Conservation (phyloP, 371 early-diverging fungal genomes). For the Encephalitozoon hellem region DNA sequence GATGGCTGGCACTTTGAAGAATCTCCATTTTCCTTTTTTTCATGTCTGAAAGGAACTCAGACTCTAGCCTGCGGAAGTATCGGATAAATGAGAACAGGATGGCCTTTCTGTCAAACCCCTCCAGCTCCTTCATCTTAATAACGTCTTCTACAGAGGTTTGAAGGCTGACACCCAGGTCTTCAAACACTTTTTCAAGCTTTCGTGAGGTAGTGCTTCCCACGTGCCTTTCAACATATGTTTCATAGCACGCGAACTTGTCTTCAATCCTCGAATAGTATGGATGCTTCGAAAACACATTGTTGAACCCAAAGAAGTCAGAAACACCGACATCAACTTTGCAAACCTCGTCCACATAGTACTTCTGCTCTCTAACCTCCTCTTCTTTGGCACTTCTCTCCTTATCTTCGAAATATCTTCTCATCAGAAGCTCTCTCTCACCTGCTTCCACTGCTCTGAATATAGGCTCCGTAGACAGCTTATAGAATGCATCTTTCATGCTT, state of each 20-base stretch:
- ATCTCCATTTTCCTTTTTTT: background rate
- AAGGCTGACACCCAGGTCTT: background rate
- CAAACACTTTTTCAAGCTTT: background rate
- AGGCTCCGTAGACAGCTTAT: background rate
- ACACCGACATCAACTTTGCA: background rate
- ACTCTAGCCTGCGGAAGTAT: background rate
- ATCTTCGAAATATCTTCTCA: background rate
- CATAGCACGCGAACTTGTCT: background rate
- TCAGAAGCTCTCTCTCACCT: background rate
- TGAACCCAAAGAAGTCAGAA: conserved; percentile 1
- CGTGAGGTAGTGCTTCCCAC: background rate
- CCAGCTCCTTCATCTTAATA: background rate
- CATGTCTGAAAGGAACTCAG: background rate
- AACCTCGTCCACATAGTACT: background rate
- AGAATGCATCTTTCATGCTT: conserved; percentile 1
- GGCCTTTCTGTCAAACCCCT: background rate
- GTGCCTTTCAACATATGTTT: background rate
- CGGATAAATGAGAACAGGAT: background rate
- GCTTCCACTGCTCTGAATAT: background rate
- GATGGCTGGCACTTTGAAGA: background rate
- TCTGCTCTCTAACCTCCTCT: background rate
- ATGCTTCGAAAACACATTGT: background rate
- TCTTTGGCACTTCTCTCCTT: background rate
- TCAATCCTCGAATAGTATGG: background rate
- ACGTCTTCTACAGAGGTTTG: background rate